Base-by-base conservation (phyloP, 139 green algal genomes). In the Chlamydomonas urium region DNA sequence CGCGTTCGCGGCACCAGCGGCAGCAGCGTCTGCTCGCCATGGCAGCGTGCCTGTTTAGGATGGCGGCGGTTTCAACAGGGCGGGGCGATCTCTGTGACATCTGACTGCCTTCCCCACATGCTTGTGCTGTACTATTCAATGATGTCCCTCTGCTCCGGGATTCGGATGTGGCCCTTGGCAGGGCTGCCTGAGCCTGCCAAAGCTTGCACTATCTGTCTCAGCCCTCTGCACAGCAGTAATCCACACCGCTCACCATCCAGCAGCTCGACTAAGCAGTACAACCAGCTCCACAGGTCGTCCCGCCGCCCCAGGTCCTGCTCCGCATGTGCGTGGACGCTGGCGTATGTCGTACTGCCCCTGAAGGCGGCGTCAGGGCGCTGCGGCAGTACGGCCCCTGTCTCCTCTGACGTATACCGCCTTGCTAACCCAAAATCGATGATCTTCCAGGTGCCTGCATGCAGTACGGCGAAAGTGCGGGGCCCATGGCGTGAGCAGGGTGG, bases 231-330 rank as follows among this genome's bases (percentile, higher is more conserved):
- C 26, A 47, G 19, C 47, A 8, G n/a, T 34, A 33, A 23, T 36
- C 36, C 35, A 24, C 28, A 26, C 66, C 31, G 6, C 6, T 38
- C 65, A 79, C 74, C 69, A 21, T 75, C 66, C 19, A 92, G 5
- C 42, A 95, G 78, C 81, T 97, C 93, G 4, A 90, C 82, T 65
- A 97, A 38, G 48, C 92, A 87, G 70, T 96, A 97, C 0, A 97
- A 71, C 86, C 94, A 92, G 50, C 71, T 85, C 92, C 92, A 97
- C 45, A 97, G 70, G 83, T 97, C 92, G 69, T 97, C 93, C 10
- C 90, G 32, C n/a, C 90, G 79, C 28, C 87, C 80, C 61, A 90
- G 79, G 74, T 93, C 87, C 66, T 77, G 47, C 33, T 71, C 66
- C 33, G 17, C 19, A 42, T 67, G 60, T 42, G 60, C 60, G 29